These are phyloP conservation scores for Penstemon eatonii DNA, from an alignment of 257 asterid genomes.

Conservation along the genomic window DNA sequence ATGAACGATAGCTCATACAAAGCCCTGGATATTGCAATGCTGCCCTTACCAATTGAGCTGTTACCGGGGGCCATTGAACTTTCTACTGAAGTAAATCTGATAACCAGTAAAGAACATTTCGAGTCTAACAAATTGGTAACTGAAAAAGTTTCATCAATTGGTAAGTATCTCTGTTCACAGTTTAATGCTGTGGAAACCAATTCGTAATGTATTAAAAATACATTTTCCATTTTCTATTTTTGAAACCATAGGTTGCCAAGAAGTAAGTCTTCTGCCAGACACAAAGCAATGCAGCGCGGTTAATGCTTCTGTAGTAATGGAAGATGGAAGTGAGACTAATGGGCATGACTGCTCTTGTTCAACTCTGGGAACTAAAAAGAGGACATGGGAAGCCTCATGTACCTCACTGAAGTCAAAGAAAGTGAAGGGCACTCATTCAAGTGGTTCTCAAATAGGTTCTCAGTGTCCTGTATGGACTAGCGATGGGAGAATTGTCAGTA, in stretches of 20 bases:
- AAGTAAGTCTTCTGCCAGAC: conserved; percentile 28
- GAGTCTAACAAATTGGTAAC: conserved; percentile 36
- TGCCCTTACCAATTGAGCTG: conserved; percentile 38
- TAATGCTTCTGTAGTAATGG: conserved; percentile 32
- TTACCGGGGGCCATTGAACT: conserved; percentile 30
- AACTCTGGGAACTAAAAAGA: conserved; percentile 52
- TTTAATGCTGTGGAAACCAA: conserved; percentile 9
- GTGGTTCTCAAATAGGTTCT: conserved; percentile 43
- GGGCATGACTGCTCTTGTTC: conserved; percentile 47
- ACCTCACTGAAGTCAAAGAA: conserved; percentile 84
- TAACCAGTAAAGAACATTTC: conserved; percentile 29
- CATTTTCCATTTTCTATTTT: not conserved
- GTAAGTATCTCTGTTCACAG: conserved; percentile 30
- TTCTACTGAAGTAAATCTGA: conserved; percentile 36
- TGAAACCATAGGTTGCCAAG: conserved; percentile 35
- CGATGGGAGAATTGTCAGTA: conserved; percentile 30
- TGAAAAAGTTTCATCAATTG: conserved; percentile 30
- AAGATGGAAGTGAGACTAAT: conserved; percentile 35
- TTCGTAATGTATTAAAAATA: not conserved
- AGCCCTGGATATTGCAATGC: conserved; percentile 33
- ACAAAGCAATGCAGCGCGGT: conserved; percentile 22
- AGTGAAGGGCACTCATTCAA: conserved; percentile 68
- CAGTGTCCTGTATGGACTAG: conserved; percentile 43
- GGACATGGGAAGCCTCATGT: conserved; percentile 77
- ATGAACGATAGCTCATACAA: conserved; percentile 37